phyloP scores from a whole-genome alignment of 306 rosid genomes.

The Cucurbita moschata region DNA sequence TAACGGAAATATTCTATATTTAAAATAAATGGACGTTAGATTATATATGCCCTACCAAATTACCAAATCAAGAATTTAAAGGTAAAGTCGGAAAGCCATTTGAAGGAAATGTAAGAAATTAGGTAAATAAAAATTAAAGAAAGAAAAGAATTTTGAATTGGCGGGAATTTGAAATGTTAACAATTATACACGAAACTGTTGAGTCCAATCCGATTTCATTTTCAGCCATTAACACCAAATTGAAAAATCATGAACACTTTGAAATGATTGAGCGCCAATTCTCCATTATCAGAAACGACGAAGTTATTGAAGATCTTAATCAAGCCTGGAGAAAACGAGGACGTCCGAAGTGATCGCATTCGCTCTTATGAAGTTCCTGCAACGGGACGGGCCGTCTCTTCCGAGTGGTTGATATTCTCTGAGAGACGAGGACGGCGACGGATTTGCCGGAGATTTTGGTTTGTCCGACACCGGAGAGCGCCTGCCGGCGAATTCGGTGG shows the following conservation, averaged over 20 bases:
- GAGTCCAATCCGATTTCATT: neutral
- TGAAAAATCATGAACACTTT: neutral
- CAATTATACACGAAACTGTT: neutral
- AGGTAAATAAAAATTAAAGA: neutral
- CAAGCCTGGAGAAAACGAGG: neutral
- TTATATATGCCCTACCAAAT: too few species aligned
- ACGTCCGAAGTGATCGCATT: neutral
- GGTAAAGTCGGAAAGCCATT: neutral
- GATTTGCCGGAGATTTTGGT: neutral
- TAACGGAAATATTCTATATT: too few species aligned
- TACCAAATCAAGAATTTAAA: too few species aligned
- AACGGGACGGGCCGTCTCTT: conserved; percentile 13
- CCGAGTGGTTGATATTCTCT: conserved; percentile 49
- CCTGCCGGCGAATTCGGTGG: conserved; percentile 27
- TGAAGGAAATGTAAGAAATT: neutral
- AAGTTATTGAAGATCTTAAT: neutral
- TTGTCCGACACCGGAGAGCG: conserved; percentile 22
- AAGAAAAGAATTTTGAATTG: neutral
- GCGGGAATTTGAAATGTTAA: neutral
- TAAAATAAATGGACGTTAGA: too few species aligned
- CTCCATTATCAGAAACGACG: neutral
- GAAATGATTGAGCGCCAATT: neutral
- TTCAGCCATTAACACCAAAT: neutral
- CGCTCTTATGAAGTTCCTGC: neutral
- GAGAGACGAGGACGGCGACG: conserved; percentile 14